Percentiles rank a stretch among this genome's conserved stretches.
phyloP scores from a whole-genome alignment of 75 land plant species.

The Adiantum capillusveneris region DNA sequence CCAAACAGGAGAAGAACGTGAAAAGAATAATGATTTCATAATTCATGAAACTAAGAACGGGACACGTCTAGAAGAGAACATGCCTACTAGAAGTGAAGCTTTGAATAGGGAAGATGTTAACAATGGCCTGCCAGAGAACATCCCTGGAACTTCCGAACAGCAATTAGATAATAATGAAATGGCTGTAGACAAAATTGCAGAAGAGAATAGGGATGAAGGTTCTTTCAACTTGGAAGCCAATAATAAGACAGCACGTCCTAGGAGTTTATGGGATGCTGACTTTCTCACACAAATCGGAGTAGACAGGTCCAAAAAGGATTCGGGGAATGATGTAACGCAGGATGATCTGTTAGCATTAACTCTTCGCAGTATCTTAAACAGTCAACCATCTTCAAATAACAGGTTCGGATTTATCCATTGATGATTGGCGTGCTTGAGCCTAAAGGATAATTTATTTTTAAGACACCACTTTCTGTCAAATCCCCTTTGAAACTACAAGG shows the following conservation, averaged over 20 bases:
- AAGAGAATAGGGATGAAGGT: too few species aligned
- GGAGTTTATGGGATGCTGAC: neutral
- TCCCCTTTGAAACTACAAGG: neutral
- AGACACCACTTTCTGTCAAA: neutral
- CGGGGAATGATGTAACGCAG: neutral
- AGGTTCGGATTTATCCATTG: neutral
- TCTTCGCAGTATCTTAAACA: constrained; percentile 2
- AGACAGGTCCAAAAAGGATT: neutral
- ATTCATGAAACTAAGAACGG: too few species aligned
- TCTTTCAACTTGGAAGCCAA: neutral
- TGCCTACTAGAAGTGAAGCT: too few species aligned
- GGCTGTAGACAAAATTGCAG: neutral
- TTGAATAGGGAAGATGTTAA: too few species aligned
- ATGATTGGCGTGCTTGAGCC: too few species aligned
- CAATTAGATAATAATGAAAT: neutral
- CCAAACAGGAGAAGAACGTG: too few species aligned
- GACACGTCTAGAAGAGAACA: too few species aligned
- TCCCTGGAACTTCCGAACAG: neutral
- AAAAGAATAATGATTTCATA: too few species aligned
- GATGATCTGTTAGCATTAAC: neutral
- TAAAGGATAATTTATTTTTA: too few species aligned
- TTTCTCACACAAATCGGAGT: neutral
- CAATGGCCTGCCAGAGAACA: too few species aligned
- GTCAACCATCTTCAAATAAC: neutral
- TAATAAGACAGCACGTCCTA: neutral